These are phyloP conservation scores for Parietichytrium sp. DNA, from an alignment of 108 stramenopile genomes.

Conservation along the genomic window DNA sequence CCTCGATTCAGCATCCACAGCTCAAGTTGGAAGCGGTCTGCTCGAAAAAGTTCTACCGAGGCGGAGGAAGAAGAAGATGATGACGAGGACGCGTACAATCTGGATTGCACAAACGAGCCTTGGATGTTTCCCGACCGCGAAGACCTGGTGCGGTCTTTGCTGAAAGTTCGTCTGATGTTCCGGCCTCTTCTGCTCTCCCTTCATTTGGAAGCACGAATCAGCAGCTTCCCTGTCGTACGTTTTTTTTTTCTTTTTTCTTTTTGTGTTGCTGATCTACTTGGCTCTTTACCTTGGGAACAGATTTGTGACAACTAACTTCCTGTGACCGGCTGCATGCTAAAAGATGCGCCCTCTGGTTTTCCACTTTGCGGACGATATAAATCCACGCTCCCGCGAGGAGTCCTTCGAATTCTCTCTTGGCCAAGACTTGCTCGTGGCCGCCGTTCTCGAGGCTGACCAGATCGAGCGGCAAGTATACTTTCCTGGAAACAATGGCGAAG, in stretches of 20 bases:
- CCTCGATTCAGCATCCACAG: constrained; percentile 34
- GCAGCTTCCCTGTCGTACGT: constrained; percentile 7
- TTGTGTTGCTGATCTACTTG: no score
- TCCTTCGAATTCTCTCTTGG: constrained; percentile 28
- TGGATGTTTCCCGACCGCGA: constrained; percentile 26
- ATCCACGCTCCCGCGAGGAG: not conserved
- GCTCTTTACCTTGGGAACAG: no score
- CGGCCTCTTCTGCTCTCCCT: not conserved
- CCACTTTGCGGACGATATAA: not conserved
- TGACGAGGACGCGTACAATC: not conserved
- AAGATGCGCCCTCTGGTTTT: constrained; percentile 32
- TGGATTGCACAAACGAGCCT: constrained; percentile 31
- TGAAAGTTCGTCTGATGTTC: not conserved
- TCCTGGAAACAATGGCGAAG: constrained; percentile 1
- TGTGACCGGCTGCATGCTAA: no score
- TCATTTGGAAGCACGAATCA: not conserved
- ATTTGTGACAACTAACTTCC: no score
- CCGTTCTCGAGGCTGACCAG: not conserved
- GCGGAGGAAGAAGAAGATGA: not conserved
- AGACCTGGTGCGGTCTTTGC: not conserved
- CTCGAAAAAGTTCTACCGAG: not conserved
- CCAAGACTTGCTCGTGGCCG: constrained; percentile 11
- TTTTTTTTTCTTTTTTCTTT: no score
- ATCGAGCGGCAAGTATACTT: not conserved
- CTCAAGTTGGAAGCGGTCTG: not conserved